Evolutionary conservation across 768 basidiomycete species (phyloP).

Genomic region (Pulveroboletus sp.): DNA sequence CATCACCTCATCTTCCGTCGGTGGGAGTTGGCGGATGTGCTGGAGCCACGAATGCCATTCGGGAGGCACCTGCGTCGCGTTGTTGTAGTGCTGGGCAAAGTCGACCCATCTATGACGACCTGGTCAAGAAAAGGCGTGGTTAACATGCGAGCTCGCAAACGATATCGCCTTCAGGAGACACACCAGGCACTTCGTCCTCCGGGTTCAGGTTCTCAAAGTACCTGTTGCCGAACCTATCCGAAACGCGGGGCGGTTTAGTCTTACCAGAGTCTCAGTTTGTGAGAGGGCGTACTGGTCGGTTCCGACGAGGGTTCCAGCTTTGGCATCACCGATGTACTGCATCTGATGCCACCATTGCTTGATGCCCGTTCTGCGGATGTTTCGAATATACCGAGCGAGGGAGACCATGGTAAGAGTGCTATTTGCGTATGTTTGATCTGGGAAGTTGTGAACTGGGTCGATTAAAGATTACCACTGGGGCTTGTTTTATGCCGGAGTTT

Average conservation of each 20-base stretch:
- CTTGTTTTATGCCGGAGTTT: too few relatives aligned
- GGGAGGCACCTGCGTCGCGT: conserved; percentile 90
- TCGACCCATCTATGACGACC: conserved; percentile 98
- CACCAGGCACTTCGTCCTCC: conserved; percentile 86
- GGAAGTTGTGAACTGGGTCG: neutral
- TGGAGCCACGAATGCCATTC: conserved; percentile 97
- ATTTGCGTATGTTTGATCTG: conserved; percentile 26
- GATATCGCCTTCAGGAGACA: conserved; percentile 20
- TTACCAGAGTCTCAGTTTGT: neutral
- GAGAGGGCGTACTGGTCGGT: conserved; percentile 68
- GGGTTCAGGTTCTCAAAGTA: conserved; percentile 91
- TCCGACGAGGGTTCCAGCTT: conserved; percentile 73
- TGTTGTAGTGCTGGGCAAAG: conserved; percentile 83
- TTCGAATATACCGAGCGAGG: conserved; percentile 70
- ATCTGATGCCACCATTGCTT: conserved; percentile 88
- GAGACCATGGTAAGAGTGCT: conserved; percentile 53
- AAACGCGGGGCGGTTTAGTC: conserved; percentile 1
- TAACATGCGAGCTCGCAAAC: neutral
- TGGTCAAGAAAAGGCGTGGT: conserved; percentile 25
- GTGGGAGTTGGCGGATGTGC: conserved; percentile 84
- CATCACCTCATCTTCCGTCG: conserved; percentile 69
- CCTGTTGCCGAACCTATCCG: conserved; percentile 82
- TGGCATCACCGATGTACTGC: conserved; percentile 94
- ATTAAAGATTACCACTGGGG: too few relatives aligned
- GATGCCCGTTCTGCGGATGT: conserved; percentile 68